Evolutionary conservation across 2,329 filamentous ascomycete genomes (phyloP), one percentile per base, ranked within the genome.

Genomic region (Corynespora cassiicola): DNA sequence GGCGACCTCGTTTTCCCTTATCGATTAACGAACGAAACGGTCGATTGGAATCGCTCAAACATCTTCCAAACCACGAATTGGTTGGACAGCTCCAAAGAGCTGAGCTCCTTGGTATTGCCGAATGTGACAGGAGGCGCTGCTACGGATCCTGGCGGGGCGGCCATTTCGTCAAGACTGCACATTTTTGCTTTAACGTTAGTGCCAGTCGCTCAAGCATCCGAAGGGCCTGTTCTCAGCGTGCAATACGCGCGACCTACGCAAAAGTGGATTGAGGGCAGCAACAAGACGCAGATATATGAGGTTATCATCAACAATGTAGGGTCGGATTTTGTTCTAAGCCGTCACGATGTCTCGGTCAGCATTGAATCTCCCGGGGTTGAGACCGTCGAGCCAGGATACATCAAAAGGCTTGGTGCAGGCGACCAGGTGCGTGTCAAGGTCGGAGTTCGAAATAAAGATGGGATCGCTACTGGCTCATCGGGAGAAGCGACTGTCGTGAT

Each of bases 61-160:
- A 71, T 73, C 26, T 73, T 66, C 38, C 65, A 72, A 27, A 66
- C 63, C 0, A 56, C 65, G 21, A 68, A 63, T 30, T 70, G 68
- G 68, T 41, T 72, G 3, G 68, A 72, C 39, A 63, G 64, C 1
- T 66, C 61, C 5, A 71, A 70, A 31, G 65, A 70, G 12, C 46
- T 73, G 7, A 47, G 57, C 7, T 65, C 61, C 3, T 33, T 72
- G 19, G 60, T 55, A 7, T 49, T 71, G 9, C 69, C 69, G 6
- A 66, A 70, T 45, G 62, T 66, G 12, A 65, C 63, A 6, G 50
- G 52, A 6, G 42, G 36, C 5, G 16, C 42, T 3, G 42, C 36
- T 12, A 67, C 56, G 21, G 58, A 57, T 6, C 54, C 62, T 3
- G 63, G 63, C 6, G 65, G 61, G 8, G 55, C 49, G 5, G 42